Conservation (phyloP, 2,329 filamentous ascomycete species). For the Hypoxylon sp. region DNA sequence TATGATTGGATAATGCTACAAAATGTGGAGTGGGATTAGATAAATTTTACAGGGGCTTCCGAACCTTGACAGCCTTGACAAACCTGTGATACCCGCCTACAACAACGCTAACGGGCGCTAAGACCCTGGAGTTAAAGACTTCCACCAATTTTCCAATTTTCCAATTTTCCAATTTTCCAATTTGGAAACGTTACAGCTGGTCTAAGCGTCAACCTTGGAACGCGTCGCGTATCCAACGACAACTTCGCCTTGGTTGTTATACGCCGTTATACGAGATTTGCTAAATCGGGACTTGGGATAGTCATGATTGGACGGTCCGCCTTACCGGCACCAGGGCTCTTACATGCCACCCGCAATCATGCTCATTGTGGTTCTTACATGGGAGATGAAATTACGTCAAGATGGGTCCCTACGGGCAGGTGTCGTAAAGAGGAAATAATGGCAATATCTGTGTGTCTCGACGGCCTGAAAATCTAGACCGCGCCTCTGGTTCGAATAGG, state of each 20-base stretch:
- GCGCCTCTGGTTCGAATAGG: neutral
- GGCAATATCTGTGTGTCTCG: neutral
- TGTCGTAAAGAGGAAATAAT: neutral
- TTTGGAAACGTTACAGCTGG: constrained; percentile 1
- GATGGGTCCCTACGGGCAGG: neutral
- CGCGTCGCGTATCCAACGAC: constrained; percentile 21
- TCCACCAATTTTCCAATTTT: neutral
- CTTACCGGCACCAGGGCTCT: constrained; percentile 22
- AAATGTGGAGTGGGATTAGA: constrained; percentile 16
- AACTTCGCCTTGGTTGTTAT: constrained; percentile 10
- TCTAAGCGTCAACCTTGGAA: constrained; percentile 20
- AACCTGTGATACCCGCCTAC: neutral
- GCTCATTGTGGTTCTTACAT: neutral
- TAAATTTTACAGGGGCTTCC: too few species aligned
- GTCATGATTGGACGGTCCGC: constrained; percentile 26
- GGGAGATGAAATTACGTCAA: constrained; percentile 1
- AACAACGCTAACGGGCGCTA: constrained; percentile 5
- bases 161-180: neutral
- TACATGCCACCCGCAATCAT: constrained; percentile 15
- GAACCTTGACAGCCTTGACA: too few species aligned
- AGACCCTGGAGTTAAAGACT: neutral
- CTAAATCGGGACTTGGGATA: constrained; percentile 25
- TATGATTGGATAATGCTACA: constrained; percentile 22
- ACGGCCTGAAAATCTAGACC: neutral
- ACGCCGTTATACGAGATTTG: constrained; percentile 14